Evolutionary conservation across 257 asterid genomes (phyloP).

Genomic region (Petrea volubilis): DNA sequence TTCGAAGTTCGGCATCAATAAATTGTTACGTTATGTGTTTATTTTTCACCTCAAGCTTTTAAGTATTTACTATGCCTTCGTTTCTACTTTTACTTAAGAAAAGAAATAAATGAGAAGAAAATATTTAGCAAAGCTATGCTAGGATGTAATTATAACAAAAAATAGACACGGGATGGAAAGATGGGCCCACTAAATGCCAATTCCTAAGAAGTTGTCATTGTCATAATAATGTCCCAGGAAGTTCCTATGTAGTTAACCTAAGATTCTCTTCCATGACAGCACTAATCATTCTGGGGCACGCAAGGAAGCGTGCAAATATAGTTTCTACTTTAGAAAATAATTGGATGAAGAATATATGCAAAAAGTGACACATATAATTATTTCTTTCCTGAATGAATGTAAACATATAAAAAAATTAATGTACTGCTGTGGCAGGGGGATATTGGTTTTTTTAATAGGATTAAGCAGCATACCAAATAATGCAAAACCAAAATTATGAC

Average conservation of each 20-base stretch:
- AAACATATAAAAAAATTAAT: background rate
- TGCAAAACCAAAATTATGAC: background rate
- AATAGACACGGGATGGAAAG: background rate
- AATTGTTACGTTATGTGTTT: background rate
- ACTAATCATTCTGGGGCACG: background rate
- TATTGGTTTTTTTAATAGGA: background rate
- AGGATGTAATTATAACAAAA: too few relatives aligned
- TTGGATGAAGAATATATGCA: background rate
- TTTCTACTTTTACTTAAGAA: background rate
- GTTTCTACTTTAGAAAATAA: background rate
- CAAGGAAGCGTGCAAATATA: background rate
- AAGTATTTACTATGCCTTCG: background rate
- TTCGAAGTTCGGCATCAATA: too few relatives aligned
- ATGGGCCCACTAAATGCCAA: background rate
- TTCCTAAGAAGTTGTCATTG: background rate
- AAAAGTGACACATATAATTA: background rate
- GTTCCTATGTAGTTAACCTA: background rate
- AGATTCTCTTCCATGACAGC: background rate
- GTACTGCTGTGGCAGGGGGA: background rate
- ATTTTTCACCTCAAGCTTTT: background rate
- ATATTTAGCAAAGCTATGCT: too few relatives aligned
- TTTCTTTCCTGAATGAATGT: background rate
- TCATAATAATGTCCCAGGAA: background rate
- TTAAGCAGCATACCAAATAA: background rate
- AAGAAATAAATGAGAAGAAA: background rate